Evolutionary conservation across 768 basidiomycete genomes (phyloP), one percentile per base, ranked within the genome.

Genomic region (Boletus sp.): DNA sequence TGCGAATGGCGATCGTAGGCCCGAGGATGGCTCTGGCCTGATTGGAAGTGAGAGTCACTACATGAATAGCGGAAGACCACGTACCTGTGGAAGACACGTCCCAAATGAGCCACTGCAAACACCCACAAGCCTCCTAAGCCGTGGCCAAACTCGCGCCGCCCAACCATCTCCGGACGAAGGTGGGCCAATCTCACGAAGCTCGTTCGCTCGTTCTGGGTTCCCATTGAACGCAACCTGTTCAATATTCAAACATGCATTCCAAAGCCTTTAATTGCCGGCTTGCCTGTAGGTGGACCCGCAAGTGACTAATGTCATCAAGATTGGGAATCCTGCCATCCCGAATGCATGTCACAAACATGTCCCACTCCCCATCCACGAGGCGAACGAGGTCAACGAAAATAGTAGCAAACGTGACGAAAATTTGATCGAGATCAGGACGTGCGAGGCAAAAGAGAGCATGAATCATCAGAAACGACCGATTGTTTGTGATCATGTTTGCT

Each of bases 401-500:
- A 4, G 41, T 42, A 5, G 41, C 54, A 20, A 64, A 62, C 12
- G 36, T 24, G 11, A 54, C 35, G 10, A 28, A 42, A 8, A 58
- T 46, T 42, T 42, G 54, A 42, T 63, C 58, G 28, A 63, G 20
- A 14, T 50, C 55, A 7, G 29, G 37, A 40, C 57, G 18, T 4
- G 41, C 39, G 32, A 67, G 60, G 24, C 45, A 57, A 47, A 67
- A 67, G 45, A 67, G 45, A 4, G 37, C 58, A 6, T 67, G 59
- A 9, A 64, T 58, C 20, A 55, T 28, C 11, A 67, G 42, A 29
- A 61, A 63, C 6, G 61, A 59, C n/a, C 39, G 40, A 37, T 61
- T 57, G 36, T 62, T 36, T 3, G 36, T 47, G 14, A 64, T 56
- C 42, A 60, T 39, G 35, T n/a, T 44, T 5, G 61, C 53, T 6